Percentiles rank a stretch among this genome's conserved stretches.
Evolutionary conservation across 495 filamentous ascomycete species (phyloP).

Genomic region (Melanomma pulvis-pyrius): DNA sequence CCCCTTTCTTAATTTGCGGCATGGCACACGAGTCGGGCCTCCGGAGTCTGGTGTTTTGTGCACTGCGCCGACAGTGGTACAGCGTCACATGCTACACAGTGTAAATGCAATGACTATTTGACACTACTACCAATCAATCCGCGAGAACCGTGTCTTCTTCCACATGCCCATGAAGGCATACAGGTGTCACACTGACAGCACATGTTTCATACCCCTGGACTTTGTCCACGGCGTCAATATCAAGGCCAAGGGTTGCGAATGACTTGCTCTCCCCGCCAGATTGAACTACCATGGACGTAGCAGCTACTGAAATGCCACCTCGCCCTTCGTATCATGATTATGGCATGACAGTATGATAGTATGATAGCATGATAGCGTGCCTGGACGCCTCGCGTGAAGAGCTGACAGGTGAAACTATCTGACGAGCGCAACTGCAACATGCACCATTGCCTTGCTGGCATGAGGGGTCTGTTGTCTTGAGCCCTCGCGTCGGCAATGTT

Average conservation of each 20-base stretch:
- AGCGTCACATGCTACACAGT: background rate
- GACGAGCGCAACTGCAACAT: background rate
- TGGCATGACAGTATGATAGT: no score
- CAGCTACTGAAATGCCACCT: background rate
- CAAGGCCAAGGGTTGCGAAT: no score
- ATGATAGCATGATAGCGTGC: background rate
- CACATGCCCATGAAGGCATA: background rate
- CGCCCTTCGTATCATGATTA: background rate
- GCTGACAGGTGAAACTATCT: background rate
- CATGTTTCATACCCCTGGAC: background rate
- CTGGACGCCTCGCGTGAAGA: background rate
- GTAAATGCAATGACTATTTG: background rate
- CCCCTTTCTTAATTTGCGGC: constrained; percentile 1
- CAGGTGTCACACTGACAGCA: background rate
- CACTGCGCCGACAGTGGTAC: background rate
- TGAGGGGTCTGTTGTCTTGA: background rate
- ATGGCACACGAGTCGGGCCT: background rate
- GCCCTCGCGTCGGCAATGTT: constrained; percentile 8
- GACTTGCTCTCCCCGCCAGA: no score
- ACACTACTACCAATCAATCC: background rate
- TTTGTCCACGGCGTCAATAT: background rate
- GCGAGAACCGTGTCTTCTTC: background rate
- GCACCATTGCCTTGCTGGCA: background rate
- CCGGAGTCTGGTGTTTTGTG: constrained; percentile 4
- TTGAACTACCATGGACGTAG: no score